Evolutionary conservation across 2,329 filamentous ascomycete genomes (phyloP), one percentile per base, ranked within the genome.

Genomic region (Paraphoma sp.): DNA sequence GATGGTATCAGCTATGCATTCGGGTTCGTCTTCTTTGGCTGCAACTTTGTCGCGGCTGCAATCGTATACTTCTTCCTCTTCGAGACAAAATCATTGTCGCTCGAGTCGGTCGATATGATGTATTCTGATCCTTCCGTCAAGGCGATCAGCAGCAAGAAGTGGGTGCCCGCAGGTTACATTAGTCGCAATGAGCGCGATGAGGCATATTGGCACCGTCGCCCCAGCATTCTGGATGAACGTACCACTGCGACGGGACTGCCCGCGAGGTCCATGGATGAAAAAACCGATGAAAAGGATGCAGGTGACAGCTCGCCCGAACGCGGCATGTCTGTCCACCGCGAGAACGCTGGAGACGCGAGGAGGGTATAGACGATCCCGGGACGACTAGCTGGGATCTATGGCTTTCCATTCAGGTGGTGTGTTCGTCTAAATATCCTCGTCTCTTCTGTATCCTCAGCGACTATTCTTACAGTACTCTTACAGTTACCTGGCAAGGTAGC

Each of bases 81-180:
- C 59, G 72, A 76, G 54, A 72, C 71, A 23, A 73, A 72, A 51
- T 61, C 70, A 4, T 49, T 73, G 31, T 70, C 68, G n/a, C 67
- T 76, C n/a, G 73, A 76, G 60, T 71, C 69, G 29, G 67, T 74
- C 30, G 72, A 76, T 51, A 60, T 68, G 46, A 74, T 75, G 72
- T 76, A 76, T 67, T 70, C 68, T 11, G 65, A 70, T 28, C 53
- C 63, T 2, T 60, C 31, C 14, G 48, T 73, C 45, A 72, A 69
- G 51, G 59, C 74, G 1, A 62, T 62, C 48, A 63, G 59, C 17
- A 76, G 74, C 53, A 71, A 64, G 53, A 71, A 68, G 56, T 76
- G 74, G 73, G 55, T 73, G 4, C 73, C 73, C 18, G 59, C 56
- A 17, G 72, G 73, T 16, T 74, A 74, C 42, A 54, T 74, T 18